Evolutionary conservation across 2,329 filamentous ascomycete species (phyloP).

Genomic region (Colletotrichum tofieldiae): DNA sequence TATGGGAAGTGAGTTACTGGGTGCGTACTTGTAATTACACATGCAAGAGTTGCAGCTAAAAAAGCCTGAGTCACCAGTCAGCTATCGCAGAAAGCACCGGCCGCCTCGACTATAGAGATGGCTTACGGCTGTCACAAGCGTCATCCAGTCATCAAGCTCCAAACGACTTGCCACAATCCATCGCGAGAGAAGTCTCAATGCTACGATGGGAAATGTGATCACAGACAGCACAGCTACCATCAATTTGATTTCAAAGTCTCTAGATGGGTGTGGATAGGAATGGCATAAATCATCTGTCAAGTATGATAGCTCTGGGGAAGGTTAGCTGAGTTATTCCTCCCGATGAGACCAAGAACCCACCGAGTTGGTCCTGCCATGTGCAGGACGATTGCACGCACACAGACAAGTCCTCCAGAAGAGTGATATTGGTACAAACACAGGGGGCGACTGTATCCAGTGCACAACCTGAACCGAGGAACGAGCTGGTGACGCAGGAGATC

Average conservation of each 20-base stretch:
- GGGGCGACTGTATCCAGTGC: conserved; percentile 17
- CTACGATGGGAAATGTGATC: conserved; percentile 23
- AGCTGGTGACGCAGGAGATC: conserved; percentile 15
- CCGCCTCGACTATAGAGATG: too few relatives aligned
- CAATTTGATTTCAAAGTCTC: conserved; percentile 25
- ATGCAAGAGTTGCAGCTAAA: conserved; percentile 10
- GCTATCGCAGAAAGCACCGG: too few relatives aligned
- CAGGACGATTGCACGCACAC: conserved; percentile 27
- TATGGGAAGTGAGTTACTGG: rapidly evolving
- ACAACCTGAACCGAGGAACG: conserved; percentile 13
- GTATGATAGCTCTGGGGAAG: conserved; percentile 7
- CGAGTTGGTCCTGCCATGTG: conserved; percentile 27
- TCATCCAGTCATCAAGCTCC: conserved; percentile 36
- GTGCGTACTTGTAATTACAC: conserved; percentile 26
- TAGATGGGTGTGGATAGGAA: conserved; percentile 16
- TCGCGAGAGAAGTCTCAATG: conserved; percentile 19
- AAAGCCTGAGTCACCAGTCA: not conserved
- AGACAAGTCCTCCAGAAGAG: conserved; percentile 21
- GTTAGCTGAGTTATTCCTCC: not conserved
- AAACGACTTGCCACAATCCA: conserved; percentile 8
- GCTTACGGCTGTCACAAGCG: conserved; percentile 20
- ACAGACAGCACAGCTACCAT: conserved; percentile 20
- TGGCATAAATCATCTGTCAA: conserved; percentile 24
- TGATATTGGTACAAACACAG: conserved; percentile 36
- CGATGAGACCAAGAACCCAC: not conserved